phyloP scores from a whole-genome alignment of 495 filamentous ascomycete genomes.

The Tuber indicum region DNA sequence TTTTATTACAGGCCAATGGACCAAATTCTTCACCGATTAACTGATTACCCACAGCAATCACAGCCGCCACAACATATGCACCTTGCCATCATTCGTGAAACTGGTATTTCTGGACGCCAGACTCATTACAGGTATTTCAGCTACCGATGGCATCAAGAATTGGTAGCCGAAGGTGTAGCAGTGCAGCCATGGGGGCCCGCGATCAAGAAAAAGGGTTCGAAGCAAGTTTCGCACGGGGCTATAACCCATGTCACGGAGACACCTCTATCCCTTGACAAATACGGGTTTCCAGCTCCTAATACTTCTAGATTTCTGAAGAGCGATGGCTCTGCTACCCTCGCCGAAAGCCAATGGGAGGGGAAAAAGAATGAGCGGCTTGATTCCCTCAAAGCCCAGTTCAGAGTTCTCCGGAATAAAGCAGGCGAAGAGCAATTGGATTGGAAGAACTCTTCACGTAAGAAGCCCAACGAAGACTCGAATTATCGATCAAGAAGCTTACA shows the following conservation, averaged over 20 bases:
- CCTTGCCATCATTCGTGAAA: slow-evolving; percentile 59
- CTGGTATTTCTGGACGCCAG: slow-evolving; percentile 49
- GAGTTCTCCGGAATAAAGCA: slow-evolving; percentile 26
- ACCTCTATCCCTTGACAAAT: slow-evolving; percentile 48
- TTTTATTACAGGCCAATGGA: slow-evolving; percentile 58
- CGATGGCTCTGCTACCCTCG: slow-evolving; percentile 48
- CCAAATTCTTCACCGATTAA: slow-evolving; percentile 51
- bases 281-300: slow-evolving; percentile 49
- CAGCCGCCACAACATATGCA: slow-evolving; percentile 60
- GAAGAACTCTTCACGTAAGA: slow-evolving; percentile 32
- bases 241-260: slow-evolving; percentile 41
- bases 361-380: slow-evolving; percentile 39
- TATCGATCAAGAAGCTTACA: slow-evolving; percentile 12
- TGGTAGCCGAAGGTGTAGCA: slow-evolving; percentile 53
- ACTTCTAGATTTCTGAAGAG: slow-evolving; percentile 43
- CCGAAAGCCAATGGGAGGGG: slow-evolving; percentile 43
- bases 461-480: neutral
- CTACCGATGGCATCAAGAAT: slow-evolving; percentile 51
- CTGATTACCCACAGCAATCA: slow-evolving; percentile 55
- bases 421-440: slow-evolving; percentile 23
- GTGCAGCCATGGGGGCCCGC: slow-evolving; percentile 53
- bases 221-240: slow-evolving; percentile 30
- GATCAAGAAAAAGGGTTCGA: slow-evolving; percentile 41
- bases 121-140: slow-evolving; percentile 58
- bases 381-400: slow-evolving; percentile 33